Conservation (phyloP, 2,329 filamentous ascomycete species). For the Podosphaera leucotricha region DNA sequence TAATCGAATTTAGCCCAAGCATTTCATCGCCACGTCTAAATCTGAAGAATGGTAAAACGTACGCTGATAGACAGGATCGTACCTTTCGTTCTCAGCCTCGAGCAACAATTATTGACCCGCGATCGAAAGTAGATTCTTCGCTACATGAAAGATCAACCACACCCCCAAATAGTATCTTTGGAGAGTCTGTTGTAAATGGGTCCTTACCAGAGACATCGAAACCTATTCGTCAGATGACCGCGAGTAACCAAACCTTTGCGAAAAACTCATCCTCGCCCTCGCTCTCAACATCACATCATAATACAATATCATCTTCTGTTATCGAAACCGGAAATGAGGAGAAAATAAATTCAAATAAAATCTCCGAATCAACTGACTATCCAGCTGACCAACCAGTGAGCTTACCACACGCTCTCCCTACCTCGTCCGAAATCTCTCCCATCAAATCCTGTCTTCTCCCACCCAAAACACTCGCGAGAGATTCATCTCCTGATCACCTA, state of each 20-base stretch:
- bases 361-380: background rate
- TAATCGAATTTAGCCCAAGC: background rate
- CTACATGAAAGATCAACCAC: background rate
- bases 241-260: background rate
- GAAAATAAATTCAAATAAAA: background rate
- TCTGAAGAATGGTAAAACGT: background rate
- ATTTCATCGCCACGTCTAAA: background rate
- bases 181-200: conserved; percentile 4
- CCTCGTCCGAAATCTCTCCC: conserved; percentile 6
- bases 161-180: conserved; percentile 3
- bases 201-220: conserved; percentile 8
- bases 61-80: background rate
- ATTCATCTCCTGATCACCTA: background rate
- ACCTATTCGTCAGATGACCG: conserved; percentile 1
- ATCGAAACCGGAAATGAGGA: background rate
- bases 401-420: conserved; percentile 3
- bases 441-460: conserved; percentile 15
- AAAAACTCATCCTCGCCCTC: no score
- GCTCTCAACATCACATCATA: conserved; percentile 1
- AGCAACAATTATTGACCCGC: background rate
- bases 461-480: conserved; percentile 8
- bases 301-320: background rate
- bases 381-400: background rate
- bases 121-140: background rate
- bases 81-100: background rate